A percentile compares a stretch with the other conserved stretches of the same genome.
phyloP scores from a whole-genome alignment of 164 flowering plant genomes.

The Santalum album region DNA sequence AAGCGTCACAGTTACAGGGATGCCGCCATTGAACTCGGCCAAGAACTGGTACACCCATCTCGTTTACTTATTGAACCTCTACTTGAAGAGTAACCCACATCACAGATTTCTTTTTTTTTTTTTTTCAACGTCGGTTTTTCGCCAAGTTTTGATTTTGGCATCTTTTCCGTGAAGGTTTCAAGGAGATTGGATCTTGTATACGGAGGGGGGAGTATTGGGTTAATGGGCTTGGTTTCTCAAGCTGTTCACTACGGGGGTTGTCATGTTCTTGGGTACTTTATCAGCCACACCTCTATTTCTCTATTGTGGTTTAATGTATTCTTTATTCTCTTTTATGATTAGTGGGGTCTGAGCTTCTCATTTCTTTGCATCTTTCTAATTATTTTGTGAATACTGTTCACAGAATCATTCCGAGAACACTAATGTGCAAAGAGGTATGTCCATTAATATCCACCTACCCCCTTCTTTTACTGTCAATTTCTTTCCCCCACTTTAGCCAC shows the following conservation, averaged over 20 bases:
- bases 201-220: conserved; percentile 38
- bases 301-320: too few relatives aligned
- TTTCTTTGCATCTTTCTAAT: not conserved
- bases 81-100: too few relatives aligned
- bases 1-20: conserved; percentile 24
- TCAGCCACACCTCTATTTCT: not conserved
- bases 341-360: too few relatives aligned
- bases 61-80: too few relatives aligned
- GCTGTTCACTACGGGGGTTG: conserved; percentile 34
- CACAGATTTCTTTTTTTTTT: too few relatives aligned
- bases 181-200: conserved; percentile 29
- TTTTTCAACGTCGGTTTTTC: too few relatives aligned
- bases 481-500: too few relatives aligned
- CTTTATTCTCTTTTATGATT: too few relatives aligned
- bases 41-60: conserved; percentile 19
- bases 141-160: too few relatives aligned
- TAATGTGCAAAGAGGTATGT: conserved; percentile 32
- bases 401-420: conserved; percentile 35
- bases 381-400: too few relatives aligned
- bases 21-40: conserved; percentile 32
- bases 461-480: not conserved
- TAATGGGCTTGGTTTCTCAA: conserved; percentile 42
- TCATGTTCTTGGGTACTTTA: conserved; percentile 33
- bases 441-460: not conserved
- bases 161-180: conserved; percentile 14